Base-by-base conservation (phyloP, 2,329 filamentous ascomycete species). In the Fusarium anguioides region DNA sequence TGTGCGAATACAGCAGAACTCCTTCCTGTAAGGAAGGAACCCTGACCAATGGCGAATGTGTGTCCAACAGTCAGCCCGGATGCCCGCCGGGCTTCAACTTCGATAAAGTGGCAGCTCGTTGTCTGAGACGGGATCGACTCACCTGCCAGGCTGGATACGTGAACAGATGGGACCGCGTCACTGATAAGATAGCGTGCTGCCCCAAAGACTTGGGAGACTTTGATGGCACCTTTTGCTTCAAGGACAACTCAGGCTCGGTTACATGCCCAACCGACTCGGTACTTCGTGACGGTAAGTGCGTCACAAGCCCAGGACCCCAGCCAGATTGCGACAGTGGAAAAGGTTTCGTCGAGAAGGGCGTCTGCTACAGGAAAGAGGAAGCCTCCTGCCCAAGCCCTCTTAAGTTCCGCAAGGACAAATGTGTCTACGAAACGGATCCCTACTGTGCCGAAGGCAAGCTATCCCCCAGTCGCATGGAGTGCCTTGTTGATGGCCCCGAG, bases 311-410 rank as follows among this genome's bases (percentile, higher is more conserved):
- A 3, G 47, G 47, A 4, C 12, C 2, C 18, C 47, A 50, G 14
- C 47, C 47, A 14, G 47, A 50, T 7, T 50, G 47, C n/a, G 47
- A 50, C 18, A 18, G 24, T 4, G 47, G 47, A 15, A 50, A 18
- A 11, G 47, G 47, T 11, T 50, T 50, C 15, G 11, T 50, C 18
- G 47, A 50, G 24, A 50, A 50, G 47, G 47, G 47, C 1, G 10
- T 29, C 18, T 50, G 47, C 35, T 50, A 40, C 47, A 50, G 18
- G 47, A 50, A 40, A 6, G 35, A 40, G 47, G 47, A 50, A 40
- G 10, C 35, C 2, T 29, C 9, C 4, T 50, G 47, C 35, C 23
- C 5, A 3, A 40, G 35, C 15, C 35, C 47, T 50, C 11, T 40
- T 2, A 50, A 50, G 11, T 2, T 23, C 2, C 8, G 21, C 47